These are phyloP conservation scores for Neocucurbitaria cava DNA, from an alignment of 2,329 filamentous ascomycete genomes.

Conservation along the genomic window DNA sequence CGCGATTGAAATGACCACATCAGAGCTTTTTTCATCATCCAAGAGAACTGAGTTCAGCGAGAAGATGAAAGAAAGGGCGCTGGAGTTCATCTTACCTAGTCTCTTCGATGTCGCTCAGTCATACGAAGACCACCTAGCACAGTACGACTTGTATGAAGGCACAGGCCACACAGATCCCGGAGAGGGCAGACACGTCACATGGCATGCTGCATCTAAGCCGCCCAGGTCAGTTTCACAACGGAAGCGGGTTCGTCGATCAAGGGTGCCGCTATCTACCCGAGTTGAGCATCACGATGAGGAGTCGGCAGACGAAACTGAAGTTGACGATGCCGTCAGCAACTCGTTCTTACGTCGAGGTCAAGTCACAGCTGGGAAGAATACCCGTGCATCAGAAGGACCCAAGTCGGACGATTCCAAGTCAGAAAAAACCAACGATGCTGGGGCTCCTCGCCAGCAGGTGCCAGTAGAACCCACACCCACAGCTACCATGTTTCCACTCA, in stretches of 20 bases:
- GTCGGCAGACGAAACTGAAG: conserved; percentile 31
- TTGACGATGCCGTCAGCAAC: conserved; percentile 21
- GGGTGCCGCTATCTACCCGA: background rate
- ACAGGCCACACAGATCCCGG: conserved; percentile 23
- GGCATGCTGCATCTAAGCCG: conserved; percentile 31
- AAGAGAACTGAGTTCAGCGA: conserved; percentile 29
- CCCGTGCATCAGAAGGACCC: background rate
- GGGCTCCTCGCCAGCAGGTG: background rate
- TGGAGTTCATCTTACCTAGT: conserved; percentile 33
- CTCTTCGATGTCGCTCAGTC: conserved; percentile 37
- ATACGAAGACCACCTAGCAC: conserved; percentile 38
- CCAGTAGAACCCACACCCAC: background rate
- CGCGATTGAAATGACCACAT: conserved; percentile 25
- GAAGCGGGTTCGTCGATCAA: conserved; percentile 20
- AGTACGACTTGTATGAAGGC: conserved; percentile 33
- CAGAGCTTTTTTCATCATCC: conserved; percentile 37
- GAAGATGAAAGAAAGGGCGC: conserved; percentile 35
- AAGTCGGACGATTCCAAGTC: too few relatives aligned
- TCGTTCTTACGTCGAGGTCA: background rate
- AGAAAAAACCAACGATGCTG: background rate
- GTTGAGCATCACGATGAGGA: conserved; percentile 7
- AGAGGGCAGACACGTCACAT: conserved; percentile 30
- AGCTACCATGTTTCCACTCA: background rate
- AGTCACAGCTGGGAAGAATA: background rate
- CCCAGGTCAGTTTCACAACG: conserved; percentile 10